Conservation (phyloP, 345 rosid species). For the Pseudoturritis turrita region DNA sequence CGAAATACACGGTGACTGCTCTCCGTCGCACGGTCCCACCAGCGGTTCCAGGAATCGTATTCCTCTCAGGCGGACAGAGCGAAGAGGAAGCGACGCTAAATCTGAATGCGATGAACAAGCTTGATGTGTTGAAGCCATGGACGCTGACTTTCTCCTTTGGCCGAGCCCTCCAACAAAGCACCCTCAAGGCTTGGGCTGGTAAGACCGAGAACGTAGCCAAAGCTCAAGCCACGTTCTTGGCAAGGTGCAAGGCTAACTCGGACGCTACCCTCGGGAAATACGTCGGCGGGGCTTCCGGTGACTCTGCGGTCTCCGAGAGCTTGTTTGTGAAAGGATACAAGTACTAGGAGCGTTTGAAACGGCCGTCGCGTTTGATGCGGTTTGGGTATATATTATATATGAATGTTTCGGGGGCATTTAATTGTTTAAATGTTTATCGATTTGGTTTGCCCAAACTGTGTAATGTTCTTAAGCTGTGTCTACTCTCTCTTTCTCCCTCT, state of each 20-base stretch:
- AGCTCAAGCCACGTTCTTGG: constrained; percentile 71
- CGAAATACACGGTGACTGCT: constrained; percentile 66
- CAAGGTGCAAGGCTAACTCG: constrained; percentile 79
- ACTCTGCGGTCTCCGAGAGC: constrained; percentile 79
- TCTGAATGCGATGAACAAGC: constrained; percentile 87
- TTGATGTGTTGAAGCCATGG: constrained; percentile 80
- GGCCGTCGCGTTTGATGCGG: background rate
- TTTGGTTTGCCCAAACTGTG: constrained; percentile 18
- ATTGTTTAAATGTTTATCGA: constrained; percentile 3
- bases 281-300: constrained; percentile 37
- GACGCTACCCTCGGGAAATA: constrained; percentile 84
- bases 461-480: background rate
- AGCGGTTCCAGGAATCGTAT: constrained; percentile 86
- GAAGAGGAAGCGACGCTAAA: constrained; percentile 84
- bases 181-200: constrained; percentile 87
- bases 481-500: background rate
- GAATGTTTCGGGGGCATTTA: constrained; percentile 1
- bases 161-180: constrained; percentile 89
- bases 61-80: constrained; percentile 86
- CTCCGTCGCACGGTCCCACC: constrained; percentile 84
- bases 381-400: background rate
- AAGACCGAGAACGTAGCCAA: constrained; percentile 70
- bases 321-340: constrained; percentile 82
- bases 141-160: constrained; percentile 92
- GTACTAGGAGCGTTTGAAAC: constrained; percentile 47